Conservation (phyloP, 345 rosid genomes). For the Conringia planisiliqua region DNA sequence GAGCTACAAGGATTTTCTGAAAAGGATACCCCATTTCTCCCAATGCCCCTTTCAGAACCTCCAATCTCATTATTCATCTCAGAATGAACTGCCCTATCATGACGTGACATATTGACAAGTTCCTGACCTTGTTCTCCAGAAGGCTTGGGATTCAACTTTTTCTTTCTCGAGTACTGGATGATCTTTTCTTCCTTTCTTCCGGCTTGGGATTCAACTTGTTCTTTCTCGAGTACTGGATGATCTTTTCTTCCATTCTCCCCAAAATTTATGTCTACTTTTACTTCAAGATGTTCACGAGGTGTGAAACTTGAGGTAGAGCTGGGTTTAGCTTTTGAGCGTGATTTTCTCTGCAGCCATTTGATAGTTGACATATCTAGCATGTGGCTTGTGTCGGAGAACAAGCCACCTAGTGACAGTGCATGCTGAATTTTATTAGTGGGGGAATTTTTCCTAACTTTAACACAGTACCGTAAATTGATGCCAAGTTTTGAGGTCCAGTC, state of each 20-base stretch:
- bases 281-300: conserved; percentile 39
- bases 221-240: conserved; percentile 77
- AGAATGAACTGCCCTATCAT: conserved; percentile 1
- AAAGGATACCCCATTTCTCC: conserved; percentile 8
- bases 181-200: conserved; percentile 49
- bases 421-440: conserved; percentile 66
- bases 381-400: conserved; percentile 50
- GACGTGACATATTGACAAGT: conserved; percentile 4
- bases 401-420: conserved; percentile 70
- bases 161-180: conserved; percentile 82
- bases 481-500: conserved; percentile 94
- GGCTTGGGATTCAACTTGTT: conserved; percentile 38
- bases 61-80: conserved; percentile 26
- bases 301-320: conserved; percentile 32
- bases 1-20: not conserved
- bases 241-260: conserved; percentile 41
- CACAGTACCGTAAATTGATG: conserved; percentile 70
- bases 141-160: conserved; percentile 46
- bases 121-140: conserved; percentile 35
- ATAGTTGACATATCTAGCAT: conserved; percentile 43
- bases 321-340: conserved; percentile 63
- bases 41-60: conserved; percentile 22
- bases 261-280: conserved; percentile 28
- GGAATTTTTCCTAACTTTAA: conserved; percentile 73
- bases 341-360: conserved; percentile 72